Evolutionary conservation across 192 early-diverging fungal species (phyloP), one percentile per base, ranked within the genome.

Genomic region (Rhizoclosmatium sp.): DNA sequence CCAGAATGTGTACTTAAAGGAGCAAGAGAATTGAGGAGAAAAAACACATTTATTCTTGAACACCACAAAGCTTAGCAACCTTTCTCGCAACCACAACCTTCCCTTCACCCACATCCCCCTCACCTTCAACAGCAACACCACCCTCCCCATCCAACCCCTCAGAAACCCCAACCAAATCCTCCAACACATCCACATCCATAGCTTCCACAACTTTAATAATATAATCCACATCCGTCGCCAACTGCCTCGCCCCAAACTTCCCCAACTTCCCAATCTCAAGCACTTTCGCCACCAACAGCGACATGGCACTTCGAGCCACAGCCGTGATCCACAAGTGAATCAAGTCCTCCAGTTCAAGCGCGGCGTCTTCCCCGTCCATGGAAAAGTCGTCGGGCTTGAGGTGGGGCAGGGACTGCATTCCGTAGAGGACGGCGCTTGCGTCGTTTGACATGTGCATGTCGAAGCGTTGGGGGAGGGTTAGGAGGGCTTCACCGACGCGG

Each of bases 261-360:
- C 86, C 77, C 75, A 91, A 64, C n/a, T 72, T 16, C n/a, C 31
- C 79, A 23, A 91, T 84, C 14, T 67, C 59, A 47, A 82, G 40
- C 14, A 92, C 82, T 10, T 69, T 49, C 0, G 79, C 65, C 39
- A 85, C 67, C 71, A 84, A 79, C 12, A 82, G 76, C 16, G 75
- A 69, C 89, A 93, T 93, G 0, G 85, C 83, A 0, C 87, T 91
- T n/a, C 91, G 82, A 1, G 90, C 85, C 2, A 93, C 69, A 0
- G 92, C 87, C 5, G 87, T 87, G 46, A 92, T 93, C 94, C 94
- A 95, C 9, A 89, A 75, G 66, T 93, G 88, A 41, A 82, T 82
- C 46, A 90, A 76, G 46, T 88, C 90, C 56, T 85, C 89, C 12
- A 31, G 74, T 60, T 45, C 51, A 58, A 81, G 45, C 16, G 56